Conservation (phyloP, 225 moss, liverwort and hornwort genomes). For the Climacium dendroides region DNA sequence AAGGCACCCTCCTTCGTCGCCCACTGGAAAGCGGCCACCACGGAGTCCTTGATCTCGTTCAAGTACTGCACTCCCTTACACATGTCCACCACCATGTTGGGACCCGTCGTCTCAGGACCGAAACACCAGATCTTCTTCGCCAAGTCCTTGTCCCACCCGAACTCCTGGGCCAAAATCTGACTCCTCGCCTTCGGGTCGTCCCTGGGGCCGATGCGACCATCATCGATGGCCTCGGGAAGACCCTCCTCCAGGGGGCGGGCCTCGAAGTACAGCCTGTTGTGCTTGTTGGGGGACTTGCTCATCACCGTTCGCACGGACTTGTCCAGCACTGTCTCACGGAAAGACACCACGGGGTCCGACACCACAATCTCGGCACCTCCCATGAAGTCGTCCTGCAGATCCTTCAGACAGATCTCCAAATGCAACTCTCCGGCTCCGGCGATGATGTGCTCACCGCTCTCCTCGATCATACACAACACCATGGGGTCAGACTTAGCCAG, state of each 20-base stretch:
- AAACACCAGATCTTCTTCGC: constrained; percentile 61
- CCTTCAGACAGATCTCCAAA: constrained; percentile 35
- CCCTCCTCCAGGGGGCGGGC: constrained; percentile 41
- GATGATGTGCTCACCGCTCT: constrained; percentile 34
- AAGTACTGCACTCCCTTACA: constrained; percentile 58
- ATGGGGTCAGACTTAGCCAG: constrained; percentile 43
- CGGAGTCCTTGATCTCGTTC: constrained; percentile 49
- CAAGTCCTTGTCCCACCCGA: constrained; percentile 47
- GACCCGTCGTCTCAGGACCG: constrained; percentile 40
- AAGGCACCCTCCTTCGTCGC: constrained; percentile 45
- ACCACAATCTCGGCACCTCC: constrained; percentile 34
- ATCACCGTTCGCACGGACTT: constrained; percentile 46
- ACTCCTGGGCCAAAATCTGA: constrained; percentile 46
- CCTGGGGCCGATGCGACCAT: constrained; percentile 17
- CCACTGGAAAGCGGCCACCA: constrained; percentile 51
- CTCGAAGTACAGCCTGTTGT: constrained; percentile 51
- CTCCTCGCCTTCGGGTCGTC: constrained; percentile 42
- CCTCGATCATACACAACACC: constrained; percentile 33
- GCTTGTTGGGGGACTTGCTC: constrained; percentile 56
- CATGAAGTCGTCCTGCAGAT: constrained; percentile 41
- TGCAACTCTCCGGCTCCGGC: constrained; percentile 34
- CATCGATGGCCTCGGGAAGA: constrained; percentile 41
- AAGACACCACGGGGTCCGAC: constrained; percentile 43
- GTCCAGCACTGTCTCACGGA: constrained; percentile 47
- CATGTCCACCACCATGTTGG: constrained; percentile 58